Evolutionary conservation across 2,329 filamentous ascomycete species (phyloP), one percentile per base, ranked within the genome.

Genomic region (Pezicula neosporulosa): DNA sequence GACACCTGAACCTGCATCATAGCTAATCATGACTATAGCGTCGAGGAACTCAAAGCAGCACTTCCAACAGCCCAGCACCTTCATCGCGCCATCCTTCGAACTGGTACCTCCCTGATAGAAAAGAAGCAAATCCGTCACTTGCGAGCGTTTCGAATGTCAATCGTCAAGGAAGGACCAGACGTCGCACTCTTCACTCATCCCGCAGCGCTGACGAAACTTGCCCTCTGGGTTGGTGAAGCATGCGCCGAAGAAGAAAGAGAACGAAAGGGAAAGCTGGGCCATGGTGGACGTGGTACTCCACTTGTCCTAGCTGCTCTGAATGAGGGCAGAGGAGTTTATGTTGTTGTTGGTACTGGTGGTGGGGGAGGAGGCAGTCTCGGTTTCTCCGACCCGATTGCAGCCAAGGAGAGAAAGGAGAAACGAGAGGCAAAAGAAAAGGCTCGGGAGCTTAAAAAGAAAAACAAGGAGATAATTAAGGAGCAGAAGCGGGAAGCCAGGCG

Each of bases 61-160:
- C 78, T 99, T 12, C 83, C 89, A 1, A 89, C 87, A 2, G 94
- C 94, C 2, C 91, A 96, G 67, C 87, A 92, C 62, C 80, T 99
- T 1, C 89, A 97, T 68, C 85, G 90, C 35, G 92, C 94, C 38
- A 97, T 99, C 56, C 89, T 97, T 55, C 88, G 90, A 44, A 96
- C 93, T 0, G 94, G 94, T 36, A 96, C 91, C 1, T 87, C 89
- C 0, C 78, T 99, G 27, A 88, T 99, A 53, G 89, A 90, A 59
- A 99, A 99, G 72, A 87, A 89, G 52, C 92, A 97, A 63, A 96
- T 99, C 66, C 89, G 90, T 36, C 91, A 97, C 67, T 77, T 99
- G 15, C 85, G 90, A 44, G 89, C 93, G 1, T 99, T 97, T 68
- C 89, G 94, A 46, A 91, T 99, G 79, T 95, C 89, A 33, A 88